A percentile compares a stretch with the other conserved stretches of the same genome.
Conservation (phyloP, 1,139 yeast genomes). For the Blastobotrys persicus region DNA sequence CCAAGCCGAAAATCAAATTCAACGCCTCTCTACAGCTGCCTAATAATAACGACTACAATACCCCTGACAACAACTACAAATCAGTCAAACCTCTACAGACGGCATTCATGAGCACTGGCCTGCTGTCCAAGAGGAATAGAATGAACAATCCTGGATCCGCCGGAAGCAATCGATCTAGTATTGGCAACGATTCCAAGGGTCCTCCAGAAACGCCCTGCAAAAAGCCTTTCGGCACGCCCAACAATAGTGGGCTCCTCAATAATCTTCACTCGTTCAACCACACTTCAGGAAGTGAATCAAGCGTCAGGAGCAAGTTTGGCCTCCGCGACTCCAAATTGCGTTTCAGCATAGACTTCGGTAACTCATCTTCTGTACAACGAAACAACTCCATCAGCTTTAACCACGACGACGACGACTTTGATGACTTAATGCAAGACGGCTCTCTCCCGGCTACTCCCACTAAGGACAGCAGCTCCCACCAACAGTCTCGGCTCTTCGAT, state of each 20-base stretch:
- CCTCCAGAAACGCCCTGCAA: constrained; percentile 86
- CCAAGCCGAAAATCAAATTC: constrained; percentile 19
- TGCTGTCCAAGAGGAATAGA: constrained; percentile 65
- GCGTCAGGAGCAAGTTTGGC: constrained; percentile 18
- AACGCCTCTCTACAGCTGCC: constrained; percentile 30
- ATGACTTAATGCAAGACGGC: constrained; percentile 11
- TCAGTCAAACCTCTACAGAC: constrained; percentile 82
- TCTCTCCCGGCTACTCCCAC: constrained; percentile 27
- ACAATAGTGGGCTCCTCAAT: constrained; percentile 3
- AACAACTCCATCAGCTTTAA: not conserved
- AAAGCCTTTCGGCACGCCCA: constrained; percentile 40
- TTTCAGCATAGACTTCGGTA: constrained; percentile 25
- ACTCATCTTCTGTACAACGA: constrained; percentile 12
- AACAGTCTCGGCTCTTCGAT: constrained; percentile 6
- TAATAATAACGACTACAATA: constrained; percentile 33
- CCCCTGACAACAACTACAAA: constrained; percentile 56
- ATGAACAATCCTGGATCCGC: constrained; percentile 24
- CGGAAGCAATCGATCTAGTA: not conserved
- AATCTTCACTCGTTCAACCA: constrained; percentile 6
- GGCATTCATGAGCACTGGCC: constrained; percentile 75
- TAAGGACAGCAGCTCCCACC: constrained; percentile 18
- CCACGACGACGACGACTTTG: constrained; percentile 8
- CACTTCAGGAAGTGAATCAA: constrained; percentile 9
- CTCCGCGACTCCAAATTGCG: constrained; percentile 28
- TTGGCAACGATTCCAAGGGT: constrained; percentile 12